Conservation (phyloP, 176 grass and related monocot genomes). For the Juncus effusus region DNA sequence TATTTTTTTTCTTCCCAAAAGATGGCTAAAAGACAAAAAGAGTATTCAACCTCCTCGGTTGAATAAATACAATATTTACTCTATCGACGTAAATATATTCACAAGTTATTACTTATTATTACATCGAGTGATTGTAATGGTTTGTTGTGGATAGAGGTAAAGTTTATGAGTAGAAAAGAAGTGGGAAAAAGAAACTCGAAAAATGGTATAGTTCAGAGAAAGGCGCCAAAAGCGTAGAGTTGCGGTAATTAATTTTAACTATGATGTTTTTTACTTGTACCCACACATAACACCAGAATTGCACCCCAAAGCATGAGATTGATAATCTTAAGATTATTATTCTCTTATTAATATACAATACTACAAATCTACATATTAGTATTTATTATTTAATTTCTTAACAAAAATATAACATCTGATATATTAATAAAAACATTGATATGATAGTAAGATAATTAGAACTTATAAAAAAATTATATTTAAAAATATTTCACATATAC, state of each 20-base stretch:
- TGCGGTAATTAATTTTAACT: slow-evolving; percentile 16
- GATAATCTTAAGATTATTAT: no score
- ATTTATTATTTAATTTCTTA: no score
- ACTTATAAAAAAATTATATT: no score
- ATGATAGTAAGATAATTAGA: no score
- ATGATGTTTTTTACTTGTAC: background rate
- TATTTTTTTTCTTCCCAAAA: slow-evolving; percentile 26
- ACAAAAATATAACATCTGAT: no score
- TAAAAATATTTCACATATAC: no score
- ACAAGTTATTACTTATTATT: slow-evolving; percentile 6
- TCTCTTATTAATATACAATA: no score
- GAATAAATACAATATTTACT: slow-evolving; percentile 7
- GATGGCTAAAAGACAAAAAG: slow-evolving; percentile 26
- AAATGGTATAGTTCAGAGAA: background rate
- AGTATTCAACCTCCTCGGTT: background rate
- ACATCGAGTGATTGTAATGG: background rate
- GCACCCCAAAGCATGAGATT: background rate
- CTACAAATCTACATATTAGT: no score
- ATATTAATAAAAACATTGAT: no score
- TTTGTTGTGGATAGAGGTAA: background rate
- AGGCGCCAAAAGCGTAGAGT: slow-evolving; percentile 35
- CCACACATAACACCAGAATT: background rate
- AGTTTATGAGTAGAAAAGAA: background rate
- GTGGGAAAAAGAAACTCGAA: background rate
- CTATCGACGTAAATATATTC: background rate